These are phyloP conservation scores for Thraustochytrium sp. DNA, from an alignment of 352 stramenopile species.

Conservation along the genomic window DNA sequence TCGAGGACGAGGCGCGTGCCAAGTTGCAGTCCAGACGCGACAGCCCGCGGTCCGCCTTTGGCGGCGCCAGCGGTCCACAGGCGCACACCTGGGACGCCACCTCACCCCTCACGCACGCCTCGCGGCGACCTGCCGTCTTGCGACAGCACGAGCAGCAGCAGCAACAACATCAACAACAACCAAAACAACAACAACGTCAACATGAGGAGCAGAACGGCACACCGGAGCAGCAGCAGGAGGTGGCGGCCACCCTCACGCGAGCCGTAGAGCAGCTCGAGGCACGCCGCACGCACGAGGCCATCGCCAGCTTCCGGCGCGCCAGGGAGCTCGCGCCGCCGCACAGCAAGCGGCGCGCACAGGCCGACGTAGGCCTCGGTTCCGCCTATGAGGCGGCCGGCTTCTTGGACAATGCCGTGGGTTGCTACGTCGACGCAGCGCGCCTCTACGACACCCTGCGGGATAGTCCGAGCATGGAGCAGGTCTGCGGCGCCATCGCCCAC, in stretches of 20 bases:
- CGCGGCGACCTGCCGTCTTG: too few species aligned
- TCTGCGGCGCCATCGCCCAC: constrained; percentile 30
- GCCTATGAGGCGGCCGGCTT: constrained; percentile 7
- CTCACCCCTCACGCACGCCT: too few species aligned
- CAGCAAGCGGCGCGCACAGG: neutral
- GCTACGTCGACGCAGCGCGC: constrained; percentile 5
- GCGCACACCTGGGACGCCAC: too few species aligned
- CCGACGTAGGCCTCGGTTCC: constrained; percentile 1
- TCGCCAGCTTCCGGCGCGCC: neutral
- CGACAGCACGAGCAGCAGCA: too few species aligned
- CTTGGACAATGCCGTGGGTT: neutral
- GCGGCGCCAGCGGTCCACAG: neutral
- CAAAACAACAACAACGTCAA: too few species aligned
- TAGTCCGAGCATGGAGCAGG: neutral
- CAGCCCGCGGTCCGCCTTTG: neutral
- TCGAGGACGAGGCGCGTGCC: neutral
- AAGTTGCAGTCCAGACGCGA: neutral
- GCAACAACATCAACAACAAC: too few species aligned
- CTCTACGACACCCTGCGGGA: constrained; percentile 3
- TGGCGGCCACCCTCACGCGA: neutral
- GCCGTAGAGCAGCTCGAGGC: neutral
- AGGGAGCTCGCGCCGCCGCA: neutral
- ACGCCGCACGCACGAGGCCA: neutral
- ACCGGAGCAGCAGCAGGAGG: neutral
- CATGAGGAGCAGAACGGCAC: neutral